Conservation (phyloP, 768 basidiomycete genomes). For the Pulveroboletus sp. region DNA sequence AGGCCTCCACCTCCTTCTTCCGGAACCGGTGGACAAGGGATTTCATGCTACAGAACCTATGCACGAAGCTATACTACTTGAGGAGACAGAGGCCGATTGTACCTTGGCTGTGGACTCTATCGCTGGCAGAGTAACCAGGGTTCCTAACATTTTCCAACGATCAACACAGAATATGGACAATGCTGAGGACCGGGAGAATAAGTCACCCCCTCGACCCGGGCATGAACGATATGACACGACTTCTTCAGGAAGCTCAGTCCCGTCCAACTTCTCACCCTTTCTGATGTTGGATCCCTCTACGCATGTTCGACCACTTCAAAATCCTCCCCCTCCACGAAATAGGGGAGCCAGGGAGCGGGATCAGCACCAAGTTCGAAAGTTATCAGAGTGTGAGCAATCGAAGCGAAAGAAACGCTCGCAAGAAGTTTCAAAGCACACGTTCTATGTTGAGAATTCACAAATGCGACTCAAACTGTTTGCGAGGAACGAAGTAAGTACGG, state of each 20-base stretch:
- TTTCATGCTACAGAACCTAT: slow-evolving; percentile 17
- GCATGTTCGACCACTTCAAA: slow-evolving; percentile 53
- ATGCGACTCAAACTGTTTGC: slow-evolving; percentile 82
- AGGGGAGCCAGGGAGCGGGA: slow-evolving; percentile 12
- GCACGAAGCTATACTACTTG: slow-evolving; percentile 16
- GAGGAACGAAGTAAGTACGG: slow-evolving; percentile 63
- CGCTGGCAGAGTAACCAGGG: slow-evolving; percentile 40
- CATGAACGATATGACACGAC: slow-evolving; percentile 13
- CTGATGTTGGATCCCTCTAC: slow-evolving; percentile 81
- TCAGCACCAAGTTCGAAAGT: slow-evolving; percentile 15
- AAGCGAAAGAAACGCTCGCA: slow-evolving; percentile 44
- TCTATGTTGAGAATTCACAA: slow-evolving; percentile 90
- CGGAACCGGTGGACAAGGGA: slow-evolving; percentile 26
- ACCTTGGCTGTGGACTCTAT: slow-evolving; percentile 47
- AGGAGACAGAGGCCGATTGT: slow-evolving; percentile 31
- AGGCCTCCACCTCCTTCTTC: slow-evolving; percentile 65
- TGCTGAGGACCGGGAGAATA: slow-evolving; percentile 6
- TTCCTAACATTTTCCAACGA: slow-evolving; percentile 35
- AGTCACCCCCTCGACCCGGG: not conserved
- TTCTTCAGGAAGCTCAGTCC: slow-evolving; percentile 34
- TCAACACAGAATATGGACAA: slow-evolving; percentile 10
- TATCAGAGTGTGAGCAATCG: slow-evolving; percentile 36
- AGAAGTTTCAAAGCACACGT: slow-evolving; percentile 88
- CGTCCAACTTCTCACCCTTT: slow-evolving; percentile 38
- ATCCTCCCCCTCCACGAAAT: slow-evolving; percentile 12